These are phyloP conservation scores for Cercophora scortea DNA, from an alignment of 495 filamentous ascomycete genomes.

Conservation along the genomic window DNA sequence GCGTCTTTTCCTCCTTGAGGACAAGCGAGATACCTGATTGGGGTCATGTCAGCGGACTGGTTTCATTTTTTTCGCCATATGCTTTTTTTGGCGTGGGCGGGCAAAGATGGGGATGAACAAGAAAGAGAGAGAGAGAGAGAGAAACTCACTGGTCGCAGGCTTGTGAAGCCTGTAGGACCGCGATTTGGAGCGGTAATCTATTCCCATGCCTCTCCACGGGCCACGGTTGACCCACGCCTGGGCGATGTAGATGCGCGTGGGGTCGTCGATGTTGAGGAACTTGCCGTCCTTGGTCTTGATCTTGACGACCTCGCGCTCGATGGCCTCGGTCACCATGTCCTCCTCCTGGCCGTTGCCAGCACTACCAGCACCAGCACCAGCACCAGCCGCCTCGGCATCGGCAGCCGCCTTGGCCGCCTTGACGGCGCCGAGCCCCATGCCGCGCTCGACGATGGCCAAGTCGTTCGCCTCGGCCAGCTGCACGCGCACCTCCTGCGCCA, in stretches of 20 bases:
- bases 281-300: conserved; percentile 51
- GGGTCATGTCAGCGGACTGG: conserved; percentile 5
- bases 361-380: too few relatives aligned
- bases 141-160: conserved; percentile 63
- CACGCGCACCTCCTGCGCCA: conserved; percentile 65
- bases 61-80: too few relatives aligned
- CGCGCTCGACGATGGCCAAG: conserved; percentile 63
- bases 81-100: background rate
- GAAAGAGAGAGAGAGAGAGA: background rate
- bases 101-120: background rate
- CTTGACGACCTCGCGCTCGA: conserved; percentile 17
- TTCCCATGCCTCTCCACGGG: conserved; percentile 36
- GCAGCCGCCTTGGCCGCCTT: background rate
- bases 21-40: conserved; percentile 62
- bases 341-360: too few relatives aligned
- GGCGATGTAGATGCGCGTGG: conserved; percentile 71
- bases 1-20: conserved; percentile 87
- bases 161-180: conserved; percentile 49
- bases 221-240: conserved; percentile 89
- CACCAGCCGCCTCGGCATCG: too few relatives aligned
- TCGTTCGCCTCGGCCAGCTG: conserved; percentile 74
- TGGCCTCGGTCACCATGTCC: background rate
- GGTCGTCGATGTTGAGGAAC: conserved; percentile 57
- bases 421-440: conserved; percentile 70
- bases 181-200: conserved; percentile 64